Evolutionary conservation across 306 rosid species (phyloP), one percentile per base, ranked within the genome.

Genomic region (Hippophae tibetana): DNA sequence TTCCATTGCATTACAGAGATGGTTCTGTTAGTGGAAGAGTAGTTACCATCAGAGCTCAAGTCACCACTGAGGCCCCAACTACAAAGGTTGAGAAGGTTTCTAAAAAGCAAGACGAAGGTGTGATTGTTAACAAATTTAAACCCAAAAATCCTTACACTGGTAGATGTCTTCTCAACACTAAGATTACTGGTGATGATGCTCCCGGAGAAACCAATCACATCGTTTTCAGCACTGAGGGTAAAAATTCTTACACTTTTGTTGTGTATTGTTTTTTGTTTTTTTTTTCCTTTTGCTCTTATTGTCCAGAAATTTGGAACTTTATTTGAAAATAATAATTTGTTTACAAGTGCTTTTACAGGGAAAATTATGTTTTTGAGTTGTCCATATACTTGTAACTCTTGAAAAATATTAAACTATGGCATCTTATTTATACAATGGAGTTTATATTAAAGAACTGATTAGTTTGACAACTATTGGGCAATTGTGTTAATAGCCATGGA

Each of bases 181-280:
- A 84, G 85, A 93, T 93, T 79, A 93, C 99, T 11, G 97, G 84
- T 18, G 99, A 93, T 65, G 99, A 93, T 67, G 99, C 99, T 48
- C 99, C 99, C 8, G 99, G 99, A 13, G 99, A 93, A 70, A 93
- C 99, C 5, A 88, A 96, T 95, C 99, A 93, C 75, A 93, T 93
- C 96, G 97, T 93, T 57, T 93, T 93, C 88, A 83, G 65, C 81
- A 93, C 99, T 9, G 99, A 93, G 52, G 99, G 97, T 93, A 64
- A 48, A 69, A 6, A 6, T 49, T 49, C 7, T 13, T 23, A 13
- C 3, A 6, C 54, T 42, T 60, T 65, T 5, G 26, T 46, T 53
- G 49, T 18, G 48, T 13, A 38, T 41, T 49, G 44, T 7, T 41
- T 46, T 46, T n/a, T n/a, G n/a, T n/a, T n/a, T n/a, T n/a, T n/a